A percentile compares a stretch with the other conserved stretches of the same genome.
Evolutionary conservation across 164 flowering plant species (phyloP).

Genomic region (Vitis rotundifolia): DNA sequence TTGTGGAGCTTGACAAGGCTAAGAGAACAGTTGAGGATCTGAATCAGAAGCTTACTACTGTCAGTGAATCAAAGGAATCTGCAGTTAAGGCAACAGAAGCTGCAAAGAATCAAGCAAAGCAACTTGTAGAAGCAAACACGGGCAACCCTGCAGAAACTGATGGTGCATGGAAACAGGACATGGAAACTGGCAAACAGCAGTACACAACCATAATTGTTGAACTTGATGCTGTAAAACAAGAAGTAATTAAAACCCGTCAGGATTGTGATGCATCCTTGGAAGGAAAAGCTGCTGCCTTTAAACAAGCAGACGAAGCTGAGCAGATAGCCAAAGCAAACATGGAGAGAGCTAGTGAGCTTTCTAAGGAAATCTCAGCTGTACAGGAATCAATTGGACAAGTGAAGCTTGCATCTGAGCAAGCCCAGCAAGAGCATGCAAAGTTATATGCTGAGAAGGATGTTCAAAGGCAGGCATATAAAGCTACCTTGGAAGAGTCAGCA

Average conservation of each 20-base stretch:
- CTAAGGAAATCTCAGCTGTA: conserved; percentile 58
- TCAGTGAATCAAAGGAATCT: conserved; percentile 57
- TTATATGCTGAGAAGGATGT: conserved; percentile 62
- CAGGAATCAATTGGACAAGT: conserved; percentile 61
- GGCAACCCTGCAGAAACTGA: conserved; percentile 21
- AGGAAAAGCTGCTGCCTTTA: conserved; percentile 55
- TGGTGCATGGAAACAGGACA: conserved; percentile 49
- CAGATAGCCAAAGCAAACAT: conserved; percentile 45
- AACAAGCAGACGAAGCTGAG: conserved; percentile 65
- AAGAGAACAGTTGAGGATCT: conserved; percentile 69
- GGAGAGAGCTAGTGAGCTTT: conserved; percentile 59
- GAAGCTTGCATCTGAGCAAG: conserved; percentile 58
- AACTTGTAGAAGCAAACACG: conserved; percentile 47
- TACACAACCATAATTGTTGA: conserved; percentile 50
- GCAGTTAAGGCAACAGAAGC: conserved; percentile 60
- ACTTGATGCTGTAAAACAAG: conserved; percentile 80
- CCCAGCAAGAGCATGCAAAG: conserved; percentile 63
- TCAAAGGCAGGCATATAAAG: conserved; percentile 48
- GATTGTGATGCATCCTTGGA: conserved; percentile 57
- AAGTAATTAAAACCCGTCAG: conserved; percentile 60
- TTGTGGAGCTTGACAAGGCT: conserved; percentile 76
- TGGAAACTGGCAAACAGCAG: conserved; percentile 54
- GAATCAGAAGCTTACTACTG: conserved; percentile 45
- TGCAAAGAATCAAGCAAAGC: conserved; percentile 53
- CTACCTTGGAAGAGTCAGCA: conserved; percentile 55